A percentile compares a stretch with the other conserved stretches of the same genome.
Evolutionary conservation across 1,284 basidiomycete species (phyloP).

Genomic region (Tetrapyrgos nigripes): DNA sequence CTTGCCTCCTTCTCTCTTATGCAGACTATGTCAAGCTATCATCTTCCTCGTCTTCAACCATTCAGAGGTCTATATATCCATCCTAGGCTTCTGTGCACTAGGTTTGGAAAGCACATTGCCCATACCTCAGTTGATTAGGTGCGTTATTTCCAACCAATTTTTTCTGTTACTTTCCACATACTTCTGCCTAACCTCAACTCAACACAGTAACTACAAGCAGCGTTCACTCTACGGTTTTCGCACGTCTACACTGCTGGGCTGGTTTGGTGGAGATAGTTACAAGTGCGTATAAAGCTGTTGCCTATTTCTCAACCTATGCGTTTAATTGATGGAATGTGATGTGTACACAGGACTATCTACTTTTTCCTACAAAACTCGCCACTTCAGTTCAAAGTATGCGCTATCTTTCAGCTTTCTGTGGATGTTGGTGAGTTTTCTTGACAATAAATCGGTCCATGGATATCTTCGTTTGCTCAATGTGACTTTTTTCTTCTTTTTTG

Average conservation of each 20-base stretch:
- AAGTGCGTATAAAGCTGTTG: constrained; percentile 70
- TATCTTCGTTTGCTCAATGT: background rate
- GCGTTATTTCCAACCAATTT: constrained; percentile 19
- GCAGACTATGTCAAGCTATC: constrained; percentile 73
- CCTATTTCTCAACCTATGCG: too few relatives aligned
- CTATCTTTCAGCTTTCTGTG: constrained; percentile 80
- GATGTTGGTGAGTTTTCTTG: constrained; percentile 70
- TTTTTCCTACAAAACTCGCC: constrained; percentile 77
- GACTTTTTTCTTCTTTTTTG: constrained; percentile 17
- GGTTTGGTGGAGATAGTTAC: constrained; percentile 83
- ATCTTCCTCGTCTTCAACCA: constrained; percentile 78
- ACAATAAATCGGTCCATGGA: too few relatives aligned
- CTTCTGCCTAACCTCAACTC: background rate
- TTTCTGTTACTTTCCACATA: constrained; percentile 11
- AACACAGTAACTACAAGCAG: constrained; percentile 72
- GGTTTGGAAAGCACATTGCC: constrained; percentile 86
- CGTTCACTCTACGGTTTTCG: constrained; percentile 86
- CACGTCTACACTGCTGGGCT: constrained; percentile 80
- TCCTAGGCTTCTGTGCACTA: constrained; percentile 80
- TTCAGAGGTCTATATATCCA: constrained; percentile 64
- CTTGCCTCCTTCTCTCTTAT: constrained; percentile 4
- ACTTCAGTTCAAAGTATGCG: constrained; percentile 81
- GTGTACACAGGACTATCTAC: constrained; percentile 65
- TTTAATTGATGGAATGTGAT: too few relatives aligned
- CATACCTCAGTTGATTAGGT: constrained; percentile 81